Evolutionary conservation across 768 basidiomycete species (phyloP).

Genomic region (Cantharellus anzutake): DNA sequence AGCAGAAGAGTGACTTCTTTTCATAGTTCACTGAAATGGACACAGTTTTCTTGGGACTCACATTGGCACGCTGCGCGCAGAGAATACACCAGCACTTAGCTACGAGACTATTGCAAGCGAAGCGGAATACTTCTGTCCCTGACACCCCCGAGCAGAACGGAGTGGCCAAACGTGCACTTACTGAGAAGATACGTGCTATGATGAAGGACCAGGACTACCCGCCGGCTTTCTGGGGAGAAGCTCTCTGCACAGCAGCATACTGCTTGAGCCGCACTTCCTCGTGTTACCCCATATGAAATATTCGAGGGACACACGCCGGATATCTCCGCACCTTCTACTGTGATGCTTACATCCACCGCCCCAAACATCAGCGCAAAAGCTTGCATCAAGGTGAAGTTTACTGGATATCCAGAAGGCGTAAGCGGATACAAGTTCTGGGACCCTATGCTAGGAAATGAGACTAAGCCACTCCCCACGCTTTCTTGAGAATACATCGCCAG

Average conservation of each 20-base stretch:
- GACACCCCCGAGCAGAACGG: slow-evolving; percentile 6
- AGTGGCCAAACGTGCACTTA: slow-evolving; percentile 2
- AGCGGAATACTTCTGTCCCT: neutral
- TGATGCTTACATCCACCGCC: neutral
- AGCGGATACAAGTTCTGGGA: too few species aligned
- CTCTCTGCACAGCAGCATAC: neutral
- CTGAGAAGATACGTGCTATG: neutral
- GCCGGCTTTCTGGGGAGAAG: neutral
- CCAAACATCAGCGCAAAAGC: too few species aligned
- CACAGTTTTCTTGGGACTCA: neutral
- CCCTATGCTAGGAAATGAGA: too few species aligned
- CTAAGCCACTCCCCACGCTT: too few species aligned
- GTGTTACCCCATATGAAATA: neutral
- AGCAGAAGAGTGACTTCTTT: neutral
- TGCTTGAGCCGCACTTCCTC: neutral
- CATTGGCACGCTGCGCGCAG: neutral
- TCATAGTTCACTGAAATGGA: neutral
- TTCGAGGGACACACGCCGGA: neutral
- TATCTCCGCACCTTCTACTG: neutral
- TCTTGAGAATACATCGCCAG: too few species aligned
- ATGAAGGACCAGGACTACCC: neutral
- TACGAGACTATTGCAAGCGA: neutral
- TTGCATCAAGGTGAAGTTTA: too few species aligned
- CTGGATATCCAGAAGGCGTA: too few species aligned
- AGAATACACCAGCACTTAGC: neutral